Percentiles rank a stretch among this genome's conserved stretches.
Evolutionary conservation across 176 grass and related monocot species (phyloP).

Genomic region (Eleusine coracana): DNA sequence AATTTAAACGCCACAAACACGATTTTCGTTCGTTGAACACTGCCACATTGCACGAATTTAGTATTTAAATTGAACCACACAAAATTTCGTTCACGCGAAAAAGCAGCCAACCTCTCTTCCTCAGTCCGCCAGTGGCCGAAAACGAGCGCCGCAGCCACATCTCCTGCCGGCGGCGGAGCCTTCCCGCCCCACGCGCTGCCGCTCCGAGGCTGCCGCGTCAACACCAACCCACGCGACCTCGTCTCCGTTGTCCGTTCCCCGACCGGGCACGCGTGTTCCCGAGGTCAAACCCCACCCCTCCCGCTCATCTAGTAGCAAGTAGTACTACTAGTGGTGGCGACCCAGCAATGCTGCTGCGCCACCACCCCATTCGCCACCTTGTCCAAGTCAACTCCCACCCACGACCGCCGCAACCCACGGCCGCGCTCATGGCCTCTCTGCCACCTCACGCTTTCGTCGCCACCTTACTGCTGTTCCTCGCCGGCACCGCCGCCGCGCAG

Average conservation of each 20-base stretch:
- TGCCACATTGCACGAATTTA: not conserved
- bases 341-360: not conserved
- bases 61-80: not conserved
- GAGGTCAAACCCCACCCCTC: slow-evolving; percentile 37
- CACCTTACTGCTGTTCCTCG: not conserved
- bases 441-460: not conserved
- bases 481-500: slow-evolving; percentile 26
- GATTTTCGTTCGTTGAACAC: too few relatives aligned
- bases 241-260: slow-evolving; percentile 23
- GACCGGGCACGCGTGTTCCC: slow-evolving; percentile 2
- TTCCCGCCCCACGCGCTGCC: not conserved
- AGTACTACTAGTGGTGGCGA: not conserved
- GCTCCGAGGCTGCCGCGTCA: slow-evolving; percentile 15
- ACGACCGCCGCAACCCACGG: not conserved
- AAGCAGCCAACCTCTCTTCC: not conserved
- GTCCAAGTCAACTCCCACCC: slow-evolving; percentile 35
- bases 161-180: not conserved
- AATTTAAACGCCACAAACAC: not conserved
- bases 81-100: not conserved
- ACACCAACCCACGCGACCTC: slow-evolving; percentile 36
- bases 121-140: not conserved
- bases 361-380: slow-evolving; percentile 10
- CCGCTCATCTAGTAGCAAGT: not conserved
- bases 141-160: slow-evolving; percentile 21
- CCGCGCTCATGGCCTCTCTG: slow-evolving; percentile 30